Conservation (phyloP, 1,284 basidiomycete species). For the Polyporus tsugae region DNA sequence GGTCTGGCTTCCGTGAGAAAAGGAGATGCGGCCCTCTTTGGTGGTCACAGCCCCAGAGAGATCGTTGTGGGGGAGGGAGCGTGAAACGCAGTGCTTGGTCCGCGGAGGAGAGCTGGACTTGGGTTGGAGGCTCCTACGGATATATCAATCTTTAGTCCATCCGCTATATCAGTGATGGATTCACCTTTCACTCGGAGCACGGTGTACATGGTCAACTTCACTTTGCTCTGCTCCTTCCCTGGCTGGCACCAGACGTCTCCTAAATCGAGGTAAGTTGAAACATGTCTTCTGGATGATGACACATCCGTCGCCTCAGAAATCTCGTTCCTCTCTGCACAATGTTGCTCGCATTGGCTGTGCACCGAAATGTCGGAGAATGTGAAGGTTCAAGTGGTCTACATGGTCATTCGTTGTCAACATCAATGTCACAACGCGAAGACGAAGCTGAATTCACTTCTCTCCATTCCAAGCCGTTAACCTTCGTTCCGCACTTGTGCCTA, state of each 20-base stretch:
- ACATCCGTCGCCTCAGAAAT: too few species aligned
- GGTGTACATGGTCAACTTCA: too few species aligned
- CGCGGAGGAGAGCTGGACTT: not conserved
- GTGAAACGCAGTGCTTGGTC: not conserved
- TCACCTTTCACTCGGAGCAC: too few species aligned
- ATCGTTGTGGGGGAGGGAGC: not conserved
- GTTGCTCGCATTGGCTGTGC: too few species aligned
- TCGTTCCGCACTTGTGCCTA: too few species aligned
- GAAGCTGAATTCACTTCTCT: not conserved
- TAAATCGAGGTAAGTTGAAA: too few species aligned
- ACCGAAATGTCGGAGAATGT: not conserved
- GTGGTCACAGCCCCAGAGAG: not conserved
- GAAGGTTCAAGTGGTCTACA: not conserved
- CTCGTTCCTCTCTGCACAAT: too few species aligned
- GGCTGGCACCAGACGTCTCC: too few species aligned
- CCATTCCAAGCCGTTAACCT: not conserved
- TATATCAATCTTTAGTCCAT: too few species aligned
- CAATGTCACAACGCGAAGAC: not conserved
- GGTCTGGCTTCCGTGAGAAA: slow-evolving; percentile 25
- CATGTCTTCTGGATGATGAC: too few species aligned
- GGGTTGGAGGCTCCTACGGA: not conserved
- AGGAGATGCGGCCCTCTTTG: slow-evolving; percentile 25
- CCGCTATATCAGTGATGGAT: too few species aligned
- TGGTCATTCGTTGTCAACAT: not conserved
- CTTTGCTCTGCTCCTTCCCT: too few species aligned